Evolutionary conservation across 2,329 filamentous ascomycete species (phyloP), one percentile per base, ranked within the genome.

Genomic region (Aspergillus aculeatinus): DNA sequence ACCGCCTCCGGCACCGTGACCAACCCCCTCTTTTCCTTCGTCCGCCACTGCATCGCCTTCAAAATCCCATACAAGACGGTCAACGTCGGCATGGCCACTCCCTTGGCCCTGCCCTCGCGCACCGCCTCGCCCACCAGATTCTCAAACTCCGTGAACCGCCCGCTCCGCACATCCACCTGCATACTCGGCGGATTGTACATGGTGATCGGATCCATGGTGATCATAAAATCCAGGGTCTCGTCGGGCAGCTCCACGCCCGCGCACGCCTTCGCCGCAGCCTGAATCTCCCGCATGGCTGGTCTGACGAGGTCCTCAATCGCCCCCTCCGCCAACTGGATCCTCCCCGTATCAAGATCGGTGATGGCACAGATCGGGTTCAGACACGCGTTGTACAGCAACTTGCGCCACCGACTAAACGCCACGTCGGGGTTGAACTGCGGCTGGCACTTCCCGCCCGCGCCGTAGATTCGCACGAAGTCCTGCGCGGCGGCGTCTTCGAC

Each of bases 121-220:
- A 86, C 61, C n/a, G 83, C 82, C 72, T 86, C 84, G 1, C 83
- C 83, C 3, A 86, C 70, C 39, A 86, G 77, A 62, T 81, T 84
- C 67, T 86, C 83, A 51, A 80, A 78, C 68, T 87, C 84, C 60
- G 83, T 81, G 55, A 79, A 57, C 39, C 59, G 57, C 52, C 70
- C 77, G 74, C 85, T 85, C 39, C 77, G 72, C 2, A 80, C 68
- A 69, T 86, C 84, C 56, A 80, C 77, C 16, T 78, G 75, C 83
- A 86, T 86, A 65, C 82, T 84, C 0, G 83, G 84, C 60, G 76
- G 75, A 62, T 82, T 75, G 27, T 78, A 80, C 55, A 77, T 78
- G 5, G 57, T 78, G 21, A 80, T 70, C 0, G 83, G 81, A 72
- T 86, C 83, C 48, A 58, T 58, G 11, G 50, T 48, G 14, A 65